Evolutionary conservation across 2,329 filamentous ascomycete genomes (phyloP).

Genomic region (Nothophoma quercina): DNA sequence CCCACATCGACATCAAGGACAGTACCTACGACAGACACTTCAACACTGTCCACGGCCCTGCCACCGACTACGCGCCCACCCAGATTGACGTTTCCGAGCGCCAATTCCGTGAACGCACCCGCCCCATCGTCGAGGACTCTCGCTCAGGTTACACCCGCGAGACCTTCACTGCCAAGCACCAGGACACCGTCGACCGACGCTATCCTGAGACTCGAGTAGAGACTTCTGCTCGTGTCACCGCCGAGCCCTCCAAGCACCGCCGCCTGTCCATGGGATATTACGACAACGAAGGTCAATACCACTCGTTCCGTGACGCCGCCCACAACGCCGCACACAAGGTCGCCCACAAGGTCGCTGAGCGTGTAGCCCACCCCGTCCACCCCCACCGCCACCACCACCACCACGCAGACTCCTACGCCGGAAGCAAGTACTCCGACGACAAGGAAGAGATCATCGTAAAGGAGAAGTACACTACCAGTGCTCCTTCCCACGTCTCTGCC

Average conservation of each 20-base stretch:
- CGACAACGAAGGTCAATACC: slow-evolving; percentile 80
- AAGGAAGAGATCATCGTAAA: slow-evolving; percentile 59
- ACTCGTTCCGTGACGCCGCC: slow-evolving; percentile 76
- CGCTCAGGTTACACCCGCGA: slow-evolving; percentile 39
- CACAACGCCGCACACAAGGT: slow-evolving; percentile 65
- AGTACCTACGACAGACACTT: slow-evolving; percentile 56
- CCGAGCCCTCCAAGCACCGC: slow-evolving; percentile 59
- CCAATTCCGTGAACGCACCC: slow-evolving; percentile 71
- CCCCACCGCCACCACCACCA: slow-evolving; percentile 59
- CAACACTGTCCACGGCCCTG: slow-evolving; percentile 56
- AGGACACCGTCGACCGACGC: slow-evolving; percentile 47
- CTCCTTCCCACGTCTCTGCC: slow-evolving; percentile 34
- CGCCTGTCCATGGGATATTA: slow-evolving; percentile 78
- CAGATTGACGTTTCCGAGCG: slow-evolving; percentile 65
- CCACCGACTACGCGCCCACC: slow-evolving; percentile 63
- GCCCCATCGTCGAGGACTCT: slow-evolving; percentile 59
- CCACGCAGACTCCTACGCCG: slow-evolving; percentile 46
- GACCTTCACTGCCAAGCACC: slow-evolving; percentile 49
- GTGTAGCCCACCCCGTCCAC: slow-evolving; percentile 69
- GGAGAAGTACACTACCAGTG: slow-evolving; percentile 51
- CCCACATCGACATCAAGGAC: slow-evolving; percentile 70
- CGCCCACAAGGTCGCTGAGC: slow-evolving; percentile 60
- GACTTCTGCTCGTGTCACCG: slow-evolving; percentile 58
- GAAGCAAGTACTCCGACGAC: slow-evolving; percentile 42
- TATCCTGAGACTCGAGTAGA: slow-evolving; percentile 61